Evolutionary conservation across 768 basidiomycete genomes (phyloP).

Genomic region (Ramaria rubella): DNA sequence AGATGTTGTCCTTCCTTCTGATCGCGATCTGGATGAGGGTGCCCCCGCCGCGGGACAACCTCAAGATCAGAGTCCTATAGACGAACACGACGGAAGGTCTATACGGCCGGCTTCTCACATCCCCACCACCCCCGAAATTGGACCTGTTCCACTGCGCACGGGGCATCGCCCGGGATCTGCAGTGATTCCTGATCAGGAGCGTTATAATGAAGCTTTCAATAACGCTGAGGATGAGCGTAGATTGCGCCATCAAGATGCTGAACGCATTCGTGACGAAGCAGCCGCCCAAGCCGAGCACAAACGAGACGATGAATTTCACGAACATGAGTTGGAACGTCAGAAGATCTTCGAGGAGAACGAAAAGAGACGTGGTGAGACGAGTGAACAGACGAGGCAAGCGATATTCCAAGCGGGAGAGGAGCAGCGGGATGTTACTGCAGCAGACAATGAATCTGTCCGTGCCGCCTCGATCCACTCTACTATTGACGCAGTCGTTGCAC

Average conservation of each 20-base stretch:
- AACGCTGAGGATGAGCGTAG: conserved; percentile 42
- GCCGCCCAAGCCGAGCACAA: conserved; percentile 55
- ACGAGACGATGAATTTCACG: conserved; percentile 58
- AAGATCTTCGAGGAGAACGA: conserved; percentile 55
- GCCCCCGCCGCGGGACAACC: background rate
- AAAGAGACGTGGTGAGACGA: conserved; percentile 49
- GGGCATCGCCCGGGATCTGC: background rate
- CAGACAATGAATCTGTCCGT: conserved; percentile 27
- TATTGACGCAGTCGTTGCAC: background rate
- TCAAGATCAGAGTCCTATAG: background rate
- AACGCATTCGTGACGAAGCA: conserved; percentile 42
- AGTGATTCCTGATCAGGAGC: conserved; percentile 2
- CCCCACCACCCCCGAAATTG: background rate
- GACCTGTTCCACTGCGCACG: background rate
- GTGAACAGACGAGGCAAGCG: conserved; percentile 42
- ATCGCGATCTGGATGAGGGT: background rate
- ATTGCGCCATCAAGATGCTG: conserved; percentile 51
- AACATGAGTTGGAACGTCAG: conserved; percentile 59
- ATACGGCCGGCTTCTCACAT: background rate
- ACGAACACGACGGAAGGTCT: background rate
- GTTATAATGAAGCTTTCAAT: conserved; percentile 24
- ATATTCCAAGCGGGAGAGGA: conserved; percentile 21
- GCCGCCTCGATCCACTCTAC: conserved; percentile 41
- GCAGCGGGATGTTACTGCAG: background rate
- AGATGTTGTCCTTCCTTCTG: background rate